Evolutionary conservation across 148 eudicot species (phyloP), one percentile per base, ranked within the genome.

Genomic region (Chenopodium album): DNA sequence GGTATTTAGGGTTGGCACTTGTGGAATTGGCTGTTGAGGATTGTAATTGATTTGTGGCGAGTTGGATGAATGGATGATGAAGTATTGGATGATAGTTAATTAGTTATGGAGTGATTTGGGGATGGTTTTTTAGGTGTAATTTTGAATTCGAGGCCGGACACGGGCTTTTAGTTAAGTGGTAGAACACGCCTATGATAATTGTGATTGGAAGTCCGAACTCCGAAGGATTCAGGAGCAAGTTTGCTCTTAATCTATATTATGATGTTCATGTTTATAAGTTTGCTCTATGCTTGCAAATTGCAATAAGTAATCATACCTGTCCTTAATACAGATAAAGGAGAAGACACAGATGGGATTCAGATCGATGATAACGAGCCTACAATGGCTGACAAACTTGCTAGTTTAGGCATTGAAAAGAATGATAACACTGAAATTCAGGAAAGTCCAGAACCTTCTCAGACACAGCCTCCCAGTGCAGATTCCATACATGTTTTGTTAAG

Each of bases 321-420:
- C 44, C 54, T 71, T 82, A 16, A 19, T 85, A 76, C 77, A 87
- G 94, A 76, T 78, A 72, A 71, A 81, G 86, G 52, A 83, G 92
- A 88, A 75, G 87, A 73, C 78, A 78, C 73, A 56, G 87, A 88
- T 85, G 93, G 85, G 81, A 70, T 78, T 78, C 85, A 85, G 52
- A 77, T 89, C 78, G 90, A 89, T n/a, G 89, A 89, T 72, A 87
- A 87, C 80, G 97, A 94, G 87, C 98, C 97, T 64, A 94, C 98
- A 54, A 94, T 94, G 89, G 99, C 95, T n/a, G 97, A 96, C 68
- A 94, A 91, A 84, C 93, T 96, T 78, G 94, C 94, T 22, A 87
- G 80, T 81, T 85, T 95, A 75, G 89, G 91, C 84, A 63, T 93
- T 79, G 74, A 64, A 46, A 91, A 87, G 32, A 85, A 77, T 37